Evolutionary conservation across 2,329 filamentous ascomycete species (phyloP), one percentile per base, ranked within the genome.

Genomic region (Akanthomyces uredinophilus): DNA sequence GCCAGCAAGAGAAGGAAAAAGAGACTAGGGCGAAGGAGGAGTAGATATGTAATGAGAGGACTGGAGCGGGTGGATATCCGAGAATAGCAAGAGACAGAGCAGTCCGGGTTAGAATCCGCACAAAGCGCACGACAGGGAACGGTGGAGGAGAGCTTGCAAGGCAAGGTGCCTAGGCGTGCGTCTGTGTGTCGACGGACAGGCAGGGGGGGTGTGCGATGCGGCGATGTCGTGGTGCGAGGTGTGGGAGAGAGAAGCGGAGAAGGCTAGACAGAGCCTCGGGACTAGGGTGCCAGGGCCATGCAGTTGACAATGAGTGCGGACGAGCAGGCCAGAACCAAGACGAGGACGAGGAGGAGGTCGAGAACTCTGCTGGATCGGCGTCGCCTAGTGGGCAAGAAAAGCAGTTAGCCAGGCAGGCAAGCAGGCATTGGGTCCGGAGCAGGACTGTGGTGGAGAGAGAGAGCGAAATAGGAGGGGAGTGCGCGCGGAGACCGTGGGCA

Each of bases 11-110:
- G 44, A 50, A 44, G 50, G 50, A 27, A 59, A 55, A 54, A 39
- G 54, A 53, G 55, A 22, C 49, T 49, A 54, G 61, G 55, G 54
- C 41, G 49, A 54, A 39, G 61, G 47, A 59, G 54, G 32, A 59
- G 44, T 52, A 55, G 61, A 62, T 53, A 63, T 53, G 55, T 63
- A 53, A 47, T 60, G 39, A 52, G 39, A 52, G 57, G 57, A 52
- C 49, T 53, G 37, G 57, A 27, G 47, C 47, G 49, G 16, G 57
- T 60, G 57, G 57, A 47, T 60, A 60, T 60, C 41, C 35, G 16
- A 51, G 46, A 52, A 60, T 46, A 51, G 56, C 56, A 60, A 58
- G 32, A 57, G 29, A 44, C 41, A 32, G 13, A 37, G 43, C 20
- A 58, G 29, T 18, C 20, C 29, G 29, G 41, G 27, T 8, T 55